Evolutionary conservation across 768 basidiomycete genomes (phyloP).

Genomic region (Fibroporia radiculosa): DNA sequence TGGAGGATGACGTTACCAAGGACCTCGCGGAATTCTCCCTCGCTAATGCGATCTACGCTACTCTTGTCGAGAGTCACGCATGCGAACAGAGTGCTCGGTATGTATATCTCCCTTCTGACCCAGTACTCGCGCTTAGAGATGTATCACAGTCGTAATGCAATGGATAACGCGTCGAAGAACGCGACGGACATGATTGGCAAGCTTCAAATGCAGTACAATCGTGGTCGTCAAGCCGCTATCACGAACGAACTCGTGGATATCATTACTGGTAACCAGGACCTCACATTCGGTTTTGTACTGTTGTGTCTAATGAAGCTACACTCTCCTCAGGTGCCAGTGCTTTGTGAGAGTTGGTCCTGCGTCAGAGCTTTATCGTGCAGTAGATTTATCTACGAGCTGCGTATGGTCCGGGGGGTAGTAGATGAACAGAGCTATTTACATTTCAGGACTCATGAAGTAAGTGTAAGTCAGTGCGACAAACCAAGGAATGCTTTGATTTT

Average conservation of each 20-base stretch:
- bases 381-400: too few species aligned
- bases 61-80: conserved; percentile 91
- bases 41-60: conserved; percentile 93
- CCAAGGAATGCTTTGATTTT: too few species aligned
- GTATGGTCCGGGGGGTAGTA: too few species aligned
- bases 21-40: conserved; percentile 94
- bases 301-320: not conserved
- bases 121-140: not conserved
- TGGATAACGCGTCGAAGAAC: conserved; percentile 99
- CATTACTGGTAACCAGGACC: conserved; percentile 63
- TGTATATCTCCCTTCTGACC: conserved; percentile 13
- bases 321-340: conserved; percentile 37
- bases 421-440: too few species aligned
- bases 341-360: conserved; percentile 27
- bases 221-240: conserved; percentile 96
- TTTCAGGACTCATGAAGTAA: too few species aligned
- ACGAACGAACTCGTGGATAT: conserved; percentile 94
- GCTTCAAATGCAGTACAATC: conserved; percentile 93
- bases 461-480: too few species aligned
- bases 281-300: not conserved
- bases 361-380: too few species aligned
- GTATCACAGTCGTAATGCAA: conserved; percentile 77
- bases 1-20: conserved; percentile 92
- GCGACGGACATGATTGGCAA: conserved; percentile 86
- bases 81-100: conserved; percentile 91